These are phyloP conservation scores for Daldinia eschscholtzii DNA, from an alignment of 2,329 filamentous ascomycete genomes.

Conservation along the genomic window DNA sequence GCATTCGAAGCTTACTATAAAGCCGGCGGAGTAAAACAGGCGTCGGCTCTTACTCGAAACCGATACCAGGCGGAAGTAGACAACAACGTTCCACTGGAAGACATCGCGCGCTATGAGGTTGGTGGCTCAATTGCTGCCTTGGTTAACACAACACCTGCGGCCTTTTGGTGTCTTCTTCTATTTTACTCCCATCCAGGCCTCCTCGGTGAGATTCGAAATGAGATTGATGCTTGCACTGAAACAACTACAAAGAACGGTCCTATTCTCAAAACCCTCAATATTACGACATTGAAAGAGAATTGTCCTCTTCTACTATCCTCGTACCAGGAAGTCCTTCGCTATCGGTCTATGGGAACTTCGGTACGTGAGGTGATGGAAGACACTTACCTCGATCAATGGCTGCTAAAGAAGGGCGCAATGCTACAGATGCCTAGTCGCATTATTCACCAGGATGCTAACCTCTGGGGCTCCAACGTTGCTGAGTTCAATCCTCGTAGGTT, in stretches of 20 bases:
- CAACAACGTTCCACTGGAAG: background rate
- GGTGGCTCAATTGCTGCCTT: background rate
- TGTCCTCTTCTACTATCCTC: conserved; percentile 58
- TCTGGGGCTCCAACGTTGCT: background rate
- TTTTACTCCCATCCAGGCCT: background rate
- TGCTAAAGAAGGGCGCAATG: conserved; percentile 50
- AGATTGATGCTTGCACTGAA: background rate
- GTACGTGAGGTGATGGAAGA: conserved; percentile 50
- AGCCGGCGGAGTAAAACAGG: background rate
- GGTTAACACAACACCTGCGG: background rate
- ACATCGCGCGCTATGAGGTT: background rate
- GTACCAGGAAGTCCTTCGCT: conserved; percentile 58
- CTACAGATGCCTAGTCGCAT: conserved; percentile 49
- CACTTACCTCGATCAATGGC: conserved; percentile 46
- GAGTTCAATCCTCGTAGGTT: conserved; percentile 29
- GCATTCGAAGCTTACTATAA: background rate
- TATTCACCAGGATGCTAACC: conserved; percentile 39
- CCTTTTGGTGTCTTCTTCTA: background rate
- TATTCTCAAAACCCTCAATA: background rate
- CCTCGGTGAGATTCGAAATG: background rate
- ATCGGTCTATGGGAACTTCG: conserved; percentile 55
- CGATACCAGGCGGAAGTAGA: background rate
- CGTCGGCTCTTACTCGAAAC: background rate
- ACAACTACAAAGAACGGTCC: background rate
- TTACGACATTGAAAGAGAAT: conserved; percentile 47